Percentiles rank a stretch among this genome's conserved stretches.
Conservation (phyloP, 306 rosid species). For the Acacia acuminata region DNA sequence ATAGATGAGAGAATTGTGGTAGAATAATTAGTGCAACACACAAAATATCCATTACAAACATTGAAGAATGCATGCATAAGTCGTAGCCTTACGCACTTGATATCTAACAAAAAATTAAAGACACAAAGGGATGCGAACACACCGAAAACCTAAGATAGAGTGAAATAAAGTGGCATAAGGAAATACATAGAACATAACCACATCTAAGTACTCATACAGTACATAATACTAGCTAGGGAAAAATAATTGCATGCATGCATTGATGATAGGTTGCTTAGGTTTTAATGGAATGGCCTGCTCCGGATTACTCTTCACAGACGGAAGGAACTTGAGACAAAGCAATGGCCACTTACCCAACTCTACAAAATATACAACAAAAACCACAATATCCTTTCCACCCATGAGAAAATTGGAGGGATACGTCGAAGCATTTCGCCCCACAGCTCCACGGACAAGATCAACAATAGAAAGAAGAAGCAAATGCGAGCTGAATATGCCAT, state of each 20-base stretch:
- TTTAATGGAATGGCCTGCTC: slow-evolving; percentile 71
- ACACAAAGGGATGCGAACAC: not conserved
- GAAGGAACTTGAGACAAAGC: too few relatives aligned
- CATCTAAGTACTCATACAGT: not conserved
- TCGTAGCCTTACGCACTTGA: not conserved
- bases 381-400: too few relatives aligned
- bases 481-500: slow-evolving; percentile 53
- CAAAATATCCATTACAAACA: not conserved
- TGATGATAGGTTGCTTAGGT: slow-evolving; percentile 7
- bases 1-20: not conserved
- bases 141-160: not conserved
- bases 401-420: too few relatives aligned
- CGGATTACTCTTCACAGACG: too few relatives aligned
- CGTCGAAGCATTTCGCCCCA: too few relatives aligned
- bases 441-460: too few relatives aligned
- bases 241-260: slow-evolving; percentile 5
- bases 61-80: slow-evolving; percentile 11
- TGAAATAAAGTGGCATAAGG: not conserved
- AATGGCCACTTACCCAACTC: too few relatives aligned
- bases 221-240: not conserved
- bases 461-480: slow-evolving; percentile 43
- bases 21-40: not conserved
- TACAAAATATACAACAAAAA: too few relatives aligned
- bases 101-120: not conserved
- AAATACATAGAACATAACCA: not conserved